Percentiles rank a stretch among this genome's conserved stretches.
phyloP scores from a whole-genome alignment of 805 yeast genomes.

The Saccharomycopsis capsularis region DNA sequence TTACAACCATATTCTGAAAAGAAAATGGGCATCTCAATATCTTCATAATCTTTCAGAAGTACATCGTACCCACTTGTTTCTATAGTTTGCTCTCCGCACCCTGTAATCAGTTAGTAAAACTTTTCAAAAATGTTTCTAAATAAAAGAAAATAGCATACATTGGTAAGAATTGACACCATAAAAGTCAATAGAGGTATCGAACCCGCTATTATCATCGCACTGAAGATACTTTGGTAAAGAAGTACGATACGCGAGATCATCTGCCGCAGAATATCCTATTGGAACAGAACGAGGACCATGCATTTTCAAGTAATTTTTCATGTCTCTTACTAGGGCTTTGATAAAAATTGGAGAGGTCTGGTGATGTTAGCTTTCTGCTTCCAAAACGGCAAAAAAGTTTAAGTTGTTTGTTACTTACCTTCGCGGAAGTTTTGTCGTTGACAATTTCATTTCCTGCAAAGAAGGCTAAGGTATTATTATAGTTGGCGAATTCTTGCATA shows the following conservation, averaged over 20 bases:
- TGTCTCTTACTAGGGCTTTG: slow-evolving; percentile 73
- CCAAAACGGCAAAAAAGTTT: not conserved
- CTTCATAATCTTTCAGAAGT: slow-evolving; percentile 64
- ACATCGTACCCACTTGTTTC: slow-evolving; percentile 65
- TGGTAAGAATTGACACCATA: slow-evolving; percentile 79
- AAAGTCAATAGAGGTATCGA: slow-evolving; percentile 60
- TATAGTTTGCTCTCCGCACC: slow-evolving; percentile 79
- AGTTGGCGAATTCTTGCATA: slow-evolving; percentile 72
- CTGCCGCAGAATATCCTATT: slow-evolving; percentile 95
- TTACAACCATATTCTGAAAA: slow-evolving; percentile 93
- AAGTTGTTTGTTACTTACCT: too few species aligned
- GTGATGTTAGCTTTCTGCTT: not conserved
- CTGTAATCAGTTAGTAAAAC: slow-evolving; percentile 7
- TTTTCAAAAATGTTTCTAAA: too few species aligned
- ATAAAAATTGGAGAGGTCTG: slow-evolving; percentile 61
- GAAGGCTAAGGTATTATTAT: slow-evolving; percentile 83
- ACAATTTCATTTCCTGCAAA: slow-evolving; percentile 91
- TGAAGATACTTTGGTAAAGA: slow-evolving; percentile 75
- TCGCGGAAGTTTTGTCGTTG: slow-evolving; percentile 68
- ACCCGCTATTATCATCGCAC: slow-evolving; percentile 49
- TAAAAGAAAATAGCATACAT: too few species aligned
- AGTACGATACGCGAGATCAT: slow-evolving; percentile 70
- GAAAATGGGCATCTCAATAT: slow-evolving; percentile 70
- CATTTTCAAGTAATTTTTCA: slow-evolving; percentile 58
- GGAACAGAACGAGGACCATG: slow-evolving; percentile 67